phyloP scores from a whole-genome alignment of 306 rosid genomes.

The Lotus japonicus region DNA sequence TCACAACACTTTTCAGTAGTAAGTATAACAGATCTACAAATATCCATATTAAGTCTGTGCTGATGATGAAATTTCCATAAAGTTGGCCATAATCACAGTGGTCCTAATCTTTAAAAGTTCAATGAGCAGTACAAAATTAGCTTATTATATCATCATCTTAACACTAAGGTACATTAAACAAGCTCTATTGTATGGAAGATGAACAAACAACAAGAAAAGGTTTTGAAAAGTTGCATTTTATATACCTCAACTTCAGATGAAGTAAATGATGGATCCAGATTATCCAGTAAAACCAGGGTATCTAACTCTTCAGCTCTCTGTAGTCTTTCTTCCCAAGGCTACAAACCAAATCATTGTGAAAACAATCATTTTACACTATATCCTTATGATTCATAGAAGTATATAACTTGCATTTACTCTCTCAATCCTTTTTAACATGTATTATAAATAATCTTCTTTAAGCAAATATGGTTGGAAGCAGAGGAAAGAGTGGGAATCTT shows the following conservation, averaged over 20 bases:
- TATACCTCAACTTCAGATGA: conserved; percentile 55
- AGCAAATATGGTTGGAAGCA: not conserved
- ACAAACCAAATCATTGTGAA: not conserved
- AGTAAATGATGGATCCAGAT: conserved; percentile 54
- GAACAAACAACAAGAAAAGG: not conserved
- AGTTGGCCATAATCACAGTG: not conserved
- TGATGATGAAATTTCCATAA: not conserved
- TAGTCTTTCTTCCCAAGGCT: conserved; percentile 53
- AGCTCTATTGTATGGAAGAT: not conserved
- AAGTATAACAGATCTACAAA: not conserved
- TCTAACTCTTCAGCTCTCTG: conserved; percentile 36
- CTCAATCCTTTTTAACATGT: no score
- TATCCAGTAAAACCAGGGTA: conserved; percentile 43
- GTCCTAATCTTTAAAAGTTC: not conserved
- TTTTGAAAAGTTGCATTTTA: not conserved
- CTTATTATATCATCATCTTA: not conserved
- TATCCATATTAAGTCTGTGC: not conserved
- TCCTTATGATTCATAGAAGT: not conserved
- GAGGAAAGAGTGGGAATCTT: not conserved
- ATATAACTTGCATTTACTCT: not conserved
- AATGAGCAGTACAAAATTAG: not conserved
- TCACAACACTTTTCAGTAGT: not conserved
- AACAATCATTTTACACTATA: not conserved
- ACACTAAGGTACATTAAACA: not conserved
- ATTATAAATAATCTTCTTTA: not conserved